Percentiles rank a stretch among this genome's conserved stretches.
phyloP scores from a whole-genome alignment of 208 protist genomes.

The Trypanosomatidae sp. region DNA sequence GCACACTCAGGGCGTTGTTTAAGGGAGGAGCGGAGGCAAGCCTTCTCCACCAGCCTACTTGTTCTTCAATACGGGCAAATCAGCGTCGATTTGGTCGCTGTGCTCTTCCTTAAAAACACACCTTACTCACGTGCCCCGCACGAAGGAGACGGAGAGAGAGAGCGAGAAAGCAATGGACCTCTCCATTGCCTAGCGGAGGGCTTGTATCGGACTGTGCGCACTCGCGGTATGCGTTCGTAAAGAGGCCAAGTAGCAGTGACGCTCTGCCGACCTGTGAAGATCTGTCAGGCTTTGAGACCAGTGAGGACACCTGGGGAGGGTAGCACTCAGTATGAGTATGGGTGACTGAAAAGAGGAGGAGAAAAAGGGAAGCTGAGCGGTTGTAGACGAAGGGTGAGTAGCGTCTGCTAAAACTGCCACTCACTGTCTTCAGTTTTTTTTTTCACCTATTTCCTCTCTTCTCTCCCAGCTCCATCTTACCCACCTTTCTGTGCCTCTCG shows the following conservation, averaged over 20 bases:
- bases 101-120: neutral
- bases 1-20: neutral
- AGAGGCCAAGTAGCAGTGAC: neutral
- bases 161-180: neutral
- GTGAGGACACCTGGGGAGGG: neutral
- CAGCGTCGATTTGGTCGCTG: neutral
- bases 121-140: neutral
- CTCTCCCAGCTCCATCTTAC: neutral
- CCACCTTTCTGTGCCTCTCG: neutral
- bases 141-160: neutral
- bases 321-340: neutral
- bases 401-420: neutral
- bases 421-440: neutral
- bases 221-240: neutral
- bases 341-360: neutral
- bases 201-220: neutral
- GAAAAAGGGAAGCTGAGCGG: neutral
- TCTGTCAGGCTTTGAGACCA: neutral
- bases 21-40: neutral
- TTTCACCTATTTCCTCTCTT: neutral
- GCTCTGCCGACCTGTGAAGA: neutral
- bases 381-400: neutral
- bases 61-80: neutral
- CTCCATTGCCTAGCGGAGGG: neutral
- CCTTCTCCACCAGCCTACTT: neutral